Evolutionary conservation across 2,329 filamentous ascomycete genomes (phyloP).

Genomic region (Xylaria sp.): DNA sequence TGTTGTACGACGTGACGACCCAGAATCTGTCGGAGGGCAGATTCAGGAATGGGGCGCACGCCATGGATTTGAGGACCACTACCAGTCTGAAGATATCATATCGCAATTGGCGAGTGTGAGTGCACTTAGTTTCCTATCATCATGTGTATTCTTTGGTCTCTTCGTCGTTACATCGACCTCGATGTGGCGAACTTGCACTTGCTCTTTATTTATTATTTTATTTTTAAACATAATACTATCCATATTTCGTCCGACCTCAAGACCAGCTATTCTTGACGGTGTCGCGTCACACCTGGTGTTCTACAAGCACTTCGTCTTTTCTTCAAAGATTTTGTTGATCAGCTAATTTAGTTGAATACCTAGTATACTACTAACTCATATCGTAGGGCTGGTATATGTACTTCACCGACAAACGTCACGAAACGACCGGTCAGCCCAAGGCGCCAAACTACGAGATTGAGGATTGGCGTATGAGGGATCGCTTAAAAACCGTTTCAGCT

Average conservation of each 20-base stretch:
- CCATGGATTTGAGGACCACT: constrained; percentile 93
- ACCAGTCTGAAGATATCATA: constrained; percentile 89
- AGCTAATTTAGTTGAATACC: background rate
- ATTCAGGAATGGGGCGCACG: constrained; percentile 68
- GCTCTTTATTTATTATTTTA: too few species aligned
- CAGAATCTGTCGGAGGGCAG: constrained; percentile 58
- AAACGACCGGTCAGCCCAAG: constrained; percentile 89
- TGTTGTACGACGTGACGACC: constrained; percentile 54
- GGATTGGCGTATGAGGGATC: constrained; percentile 97
- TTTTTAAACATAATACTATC: background rate
- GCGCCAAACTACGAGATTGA: constrained; percentile 73
- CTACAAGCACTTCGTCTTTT: background rate
- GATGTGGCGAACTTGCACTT: constrained; percentile 4
- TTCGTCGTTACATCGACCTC: background rate
- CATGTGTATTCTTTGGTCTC: background rate
- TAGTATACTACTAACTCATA: constrained; percentile 33
- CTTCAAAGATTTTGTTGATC: background rate
- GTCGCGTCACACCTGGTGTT: background rate
- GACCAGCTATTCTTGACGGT: background rate
- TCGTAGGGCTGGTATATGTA: constrained; percentile 98
- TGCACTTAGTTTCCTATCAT: constrained; percentile 39
- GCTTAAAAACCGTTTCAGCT: constrained; percentile 95
- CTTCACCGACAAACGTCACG: constrained; percentile 97
- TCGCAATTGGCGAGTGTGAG: constrained; percentile 82
- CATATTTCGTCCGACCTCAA: background rate